Evolutionary conservation across 495 filamentous ascomycete species (phyloP), one percentile per base, ranked within the genome.

Genomic region (Penicillium cosmopolitanum): DNA sequence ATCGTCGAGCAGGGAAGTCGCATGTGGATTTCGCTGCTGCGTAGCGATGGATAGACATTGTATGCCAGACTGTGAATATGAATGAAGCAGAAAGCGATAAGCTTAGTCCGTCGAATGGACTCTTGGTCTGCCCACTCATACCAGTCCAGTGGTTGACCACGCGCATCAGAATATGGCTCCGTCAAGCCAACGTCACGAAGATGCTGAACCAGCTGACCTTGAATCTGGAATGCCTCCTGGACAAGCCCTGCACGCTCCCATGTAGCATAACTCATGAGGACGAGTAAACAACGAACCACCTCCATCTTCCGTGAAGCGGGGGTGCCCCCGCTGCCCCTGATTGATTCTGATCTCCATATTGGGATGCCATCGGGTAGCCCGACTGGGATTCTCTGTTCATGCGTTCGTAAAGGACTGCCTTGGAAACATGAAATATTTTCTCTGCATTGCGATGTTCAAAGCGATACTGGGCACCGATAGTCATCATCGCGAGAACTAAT

Each of bases 71-170:
- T 77, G 50, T 75, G 73, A 11, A 75, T 66, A 57, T 77, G 73
- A 33, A 75, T 70, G 40, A 75, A 75, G 53, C 72, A 75, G 44
- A 77, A 77, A 3, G 74, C 66, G 15, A 74, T 74, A n/a, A 75
- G 64, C 35, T 70, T 70, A 8, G 74, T 74, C 4, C 74, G 69
- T 10, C 74, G 69, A n/a, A 66, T 58, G 16, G 73, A 74, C 56
- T 77, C 74, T 40, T 74, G 69, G 25, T 77, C 71, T 3, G 69
- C 73, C 74, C 74, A 77, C 43, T 74, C 69, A 51, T 74, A 67
- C 74, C 74, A 77, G 18, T 72, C 66, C 15, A 67, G 57, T 5
- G 71, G 46, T 15, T 46, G 60, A 12, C 60, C 56, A 36, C 71
- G 66, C 46, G 63, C 51, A 50, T 68, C 65, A 35, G 61, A 58